Evolutionary conservation across 192 early-diverging fungal genomes (phyloP).

Genomic region (Borealophlyctis nickersoniae): DNA sequence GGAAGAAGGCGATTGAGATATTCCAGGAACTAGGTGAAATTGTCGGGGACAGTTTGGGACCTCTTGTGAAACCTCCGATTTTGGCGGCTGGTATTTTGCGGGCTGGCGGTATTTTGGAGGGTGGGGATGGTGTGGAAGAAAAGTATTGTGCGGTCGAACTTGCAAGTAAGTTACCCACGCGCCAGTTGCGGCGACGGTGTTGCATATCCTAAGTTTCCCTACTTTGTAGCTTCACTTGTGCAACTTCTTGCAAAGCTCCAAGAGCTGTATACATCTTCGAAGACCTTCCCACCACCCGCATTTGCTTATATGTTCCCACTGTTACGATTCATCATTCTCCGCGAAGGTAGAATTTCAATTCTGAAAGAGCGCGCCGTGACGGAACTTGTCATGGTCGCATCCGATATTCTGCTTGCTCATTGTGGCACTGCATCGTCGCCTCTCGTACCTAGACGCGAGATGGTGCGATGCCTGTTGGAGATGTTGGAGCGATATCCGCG

Average conservation of each 20-base stretch:
- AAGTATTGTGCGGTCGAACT: constrained; percentile 23
- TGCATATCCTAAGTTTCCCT: too few relatives aligned
- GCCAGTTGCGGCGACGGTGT: too few relatives aligned
- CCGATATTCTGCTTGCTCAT: constrained; percentile 46
- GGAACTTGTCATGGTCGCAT: constrained; percentile 38
- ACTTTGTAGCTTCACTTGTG: background rate
- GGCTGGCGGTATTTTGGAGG: constrained; percentile 31
- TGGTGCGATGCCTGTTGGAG: constrained; percentile 37
- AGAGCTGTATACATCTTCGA: constrained; percentile 20
- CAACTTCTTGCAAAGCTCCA: constrained; percentile 5
- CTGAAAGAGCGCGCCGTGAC: constrained; percentile 41
- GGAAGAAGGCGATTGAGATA: constrained; percentile 53
- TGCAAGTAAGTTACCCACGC: constrained; percentile 11
- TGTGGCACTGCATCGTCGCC: constrained; percentile 29
- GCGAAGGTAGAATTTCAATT: constrained; percentile 25
- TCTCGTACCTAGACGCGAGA: constrained; percentile 28
- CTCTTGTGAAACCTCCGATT: constrained; percentile 9
- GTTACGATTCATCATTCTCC: constrained; percentile 34
- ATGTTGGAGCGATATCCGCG: constrained; percentile 42
- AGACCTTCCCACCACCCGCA: constrained; percentile 24
- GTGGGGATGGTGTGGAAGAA: constrained; percentile 19
- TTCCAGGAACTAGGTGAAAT: constrained; percentile 42
- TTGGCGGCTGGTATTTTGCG: constrained; percentile 31
- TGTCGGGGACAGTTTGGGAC: constrained; percentile 27
- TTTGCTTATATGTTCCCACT: constrained; percentile 50